Conservation (phyloP, 108 stramenopile species). For the Nannochloropsis salina region DNA sequence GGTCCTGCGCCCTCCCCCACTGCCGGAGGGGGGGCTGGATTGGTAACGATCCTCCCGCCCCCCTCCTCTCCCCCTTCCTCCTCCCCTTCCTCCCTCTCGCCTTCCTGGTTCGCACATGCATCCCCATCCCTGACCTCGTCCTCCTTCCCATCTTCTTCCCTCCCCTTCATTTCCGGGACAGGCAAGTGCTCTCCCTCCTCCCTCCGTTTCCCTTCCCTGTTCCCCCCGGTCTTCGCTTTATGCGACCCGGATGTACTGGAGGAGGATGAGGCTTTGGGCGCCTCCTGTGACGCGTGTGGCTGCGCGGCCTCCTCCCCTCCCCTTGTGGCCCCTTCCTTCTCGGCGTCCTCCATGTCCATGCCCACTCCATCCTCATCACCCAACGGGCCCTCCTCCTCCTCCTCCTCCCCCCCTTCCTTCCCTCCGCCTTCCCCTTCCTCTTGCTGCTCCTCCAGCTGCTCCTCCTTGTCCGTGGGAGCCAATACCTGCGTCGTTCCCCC, state of each 20-base stretch:
- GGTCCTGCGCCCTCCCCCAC: too few species aligned
- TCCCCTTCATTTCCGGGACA: constrained; percentile 21
- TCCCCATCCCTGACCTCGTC: constrained; percentile 44
- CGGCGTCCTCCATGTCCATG: constrained; percentile 27
- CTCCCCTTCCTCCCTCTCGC: constrained; percentile 21
- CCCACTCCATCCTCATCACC: constrained; percentile 18
- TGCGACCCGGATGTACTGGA: constrained; percentile 24
- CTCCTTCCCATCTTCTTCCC: constrained; percentile 35
- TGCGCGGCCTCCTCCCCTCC: not conserved
- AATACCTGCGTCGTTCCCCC: constrained; percentile 48
- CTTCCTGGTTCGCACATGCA: constrained; percentile 18
- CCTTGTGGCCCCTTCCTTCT: not conserved
- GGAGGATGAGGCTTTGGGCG: not conserved
- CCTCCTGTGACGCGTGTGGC: not conserved
- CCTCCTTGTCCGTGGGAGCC: constrained; percentile 27
- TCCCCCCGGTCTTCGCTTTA: not conserved
- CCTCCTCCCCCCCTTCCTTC: not conserved
- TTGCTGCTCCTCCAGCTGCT: not conserved
- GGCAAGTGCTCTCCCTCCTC: not conserved
- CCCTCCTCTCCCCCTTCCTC: not conserved
- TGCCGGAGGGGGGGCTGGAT: not conserved
- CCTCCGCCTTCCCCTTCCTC: not conserved
- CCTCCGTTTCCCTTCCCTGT: not conserved
- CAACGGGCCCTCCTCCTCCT: not conserved
- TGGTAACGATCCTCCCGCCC: not conserved